Percentiles rank a stretch among this genome's conserved stretches.
Conservation (phyloP, 192 early-diverging fungal species). For the Haplosporangium gracile region DNA sequence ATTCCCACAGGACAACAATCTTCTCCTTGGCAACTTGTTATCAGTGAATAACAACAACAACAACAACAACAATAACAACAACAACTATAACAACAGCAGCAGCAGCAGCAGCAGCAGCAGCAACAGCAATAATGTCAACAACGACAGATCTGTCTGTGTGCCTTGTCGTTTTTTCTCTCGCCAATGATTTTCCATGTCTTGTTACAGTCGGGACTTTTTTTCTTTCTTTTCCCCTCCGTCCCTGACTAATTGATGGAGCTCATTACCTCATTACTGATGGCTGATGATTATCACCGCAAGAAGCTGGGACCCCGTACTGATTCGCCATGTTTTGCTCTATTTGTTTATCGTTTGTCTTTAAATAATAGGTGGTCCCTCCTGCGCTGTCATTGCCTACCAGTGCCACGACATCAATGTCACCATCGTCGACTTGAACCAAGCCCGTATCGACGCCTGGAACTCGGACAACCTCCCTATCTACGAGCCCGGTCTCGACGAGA, state of each 20-base stretch:
- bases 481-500: conserved; percentile 91
- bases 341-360: not conserved
- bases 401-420: conserved; percentile 91
- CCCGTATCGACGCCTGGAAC: conserved; percentile 93
- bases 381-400: conserved; percentile 92
- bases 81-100: not conserved
- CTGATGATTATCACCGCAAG: not conserved
- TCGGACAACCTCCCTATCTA: conserved; percentile 89
- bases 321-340: conserved; percentile 9
- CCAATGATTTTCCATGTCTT: not conserved
- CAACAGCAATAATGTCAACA: no score
- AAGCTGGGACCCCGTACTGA: not conserved
- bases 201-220: not conserved
- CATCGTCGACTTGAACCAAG: conserved; percentile 86
- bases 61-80: not conserved
- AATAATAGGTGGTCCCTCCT: conserved; percentile 88
- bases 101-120: no score
- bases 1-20: no score
- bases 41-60: not conserved
- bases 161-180: not conserved
- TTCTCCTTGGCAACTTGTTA: no score
- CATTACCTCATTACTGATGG: not conserved
- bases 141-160: not conserved
- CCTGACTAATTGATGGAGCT: not conserved
- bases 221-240: not conserved